These are phyloP conservation scores for Phaffia tasmanica DNA, from an alignment of 768 basidiomycete species.

Conservation along the genomic window DNA sequence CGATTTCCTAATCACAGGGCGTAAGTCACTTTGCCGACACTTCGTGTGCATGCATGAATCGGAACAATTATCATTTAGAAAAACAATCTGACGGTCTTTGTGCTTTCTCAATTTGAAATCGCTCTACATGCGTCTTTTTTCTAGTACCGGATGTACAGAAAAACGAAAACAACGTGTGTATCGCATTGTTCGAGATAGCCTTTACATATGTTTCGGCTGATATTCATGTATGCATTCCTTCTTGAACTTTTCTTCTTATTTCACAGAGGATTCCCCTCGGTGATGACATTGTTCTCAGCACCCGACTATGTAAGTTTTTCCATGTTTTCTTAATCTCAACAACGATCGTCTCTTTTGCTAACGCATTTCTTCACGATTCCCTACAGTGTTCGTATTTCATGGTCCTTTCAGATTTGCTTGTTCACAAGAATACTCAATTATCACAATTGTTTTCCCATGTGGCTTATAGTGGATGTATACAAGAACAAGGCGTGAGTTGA, in stretches of 20 bases:
- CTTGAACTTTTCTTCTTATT: neutral
- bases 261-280: constrained; percentile 75
- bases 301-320: constrained; percentile 19
- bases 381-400: constrained; percentile 7
- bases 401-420: constrained; percentile 51
- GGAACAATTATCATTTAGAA: neutral
- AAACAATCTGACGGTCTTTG: too few relatives aligned
- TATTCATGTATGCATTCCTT: neutral
- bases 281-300: constrained; percentile 92
- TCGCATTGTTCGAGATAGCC: neutral
- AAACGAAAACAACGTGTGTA: constrained; percentile 73
- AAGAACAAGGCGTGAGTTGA: constrained; percentile 70
- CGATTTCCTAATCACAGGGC: too few relatives aligned
- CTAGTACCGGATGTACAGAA: constrained; percentile 97
- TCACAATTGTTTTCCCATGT: too few relatives aligned
- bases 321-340: too few relatives aligned
- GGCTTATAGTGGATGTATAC: constrained; percentile 63
- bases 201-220: neutral
- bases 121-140: neutral
- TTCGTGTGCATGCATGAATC: neutral
- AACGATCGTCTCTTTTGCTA: neutral
- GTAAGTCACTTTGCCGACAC: too few relatives aligned
- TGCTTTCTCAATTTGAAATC: too few relatives aligned
- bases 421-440: neutral
- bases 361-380: neutral